These are phyloP conservation scores for Hamamelis virginiana DNA, from an alignment of 164 flowering plant species.

Conservation along the genomic window DNA sequence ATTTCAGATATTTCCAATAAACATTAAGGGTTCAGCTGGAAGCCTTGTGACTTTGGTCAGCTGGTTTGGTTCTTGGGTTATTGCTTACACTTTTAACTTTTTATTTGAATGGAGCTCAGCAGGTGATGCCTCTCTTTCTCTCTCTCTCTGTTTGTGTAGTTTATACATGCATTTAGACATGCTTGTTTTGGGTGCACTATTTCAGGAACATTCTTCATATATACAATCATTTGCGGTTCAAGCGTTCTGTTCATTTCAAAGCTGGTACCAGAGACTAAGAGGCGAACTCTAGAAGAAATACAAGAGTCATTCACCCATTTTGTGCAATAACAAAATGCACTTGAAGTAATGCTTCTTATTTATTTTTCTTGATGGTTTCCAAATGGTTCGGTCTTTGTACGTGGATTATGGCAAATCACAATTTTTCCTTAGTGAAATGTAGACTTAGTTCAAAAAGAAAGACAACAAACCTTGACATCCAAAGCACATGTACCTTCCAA, in stretches of 20 bases:
- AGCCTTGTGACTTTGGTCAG: conserved; percentile 39
- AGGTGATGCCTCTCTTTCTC: background rate
- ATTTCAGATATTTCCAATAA: conserved; percentile 49
- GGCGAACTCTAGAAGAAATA: conserved; percentile 22
- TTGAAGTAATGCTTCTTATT: too few relatives aligned
- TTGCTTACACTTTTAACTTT: conserved; percentile 40
- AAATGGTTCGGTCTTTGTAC: too few relatives aligned
- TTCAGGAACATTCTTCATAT: conserved; percentile 20
- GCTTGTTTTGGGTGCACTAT: background rate
- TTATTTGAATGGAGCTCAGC: conserved; percentile 30
- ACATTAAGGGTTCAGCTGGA: conserved; percentile 48
- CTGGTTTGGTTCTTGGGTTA: conserved; percentile 46
- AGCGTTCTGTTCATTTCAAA: conserved; percentile 6
- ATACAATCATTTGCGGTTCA: background rate
- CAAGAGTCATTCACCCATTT: conserved; percentile 15
- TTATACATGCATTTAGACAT: background rate
- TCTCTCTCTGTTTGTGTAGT: background rate
- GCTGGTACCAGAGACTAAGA: conserved; percentile 26
- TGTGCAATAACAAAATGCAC: too few relatives aligned
- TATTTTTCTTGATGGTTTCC: too few relatives aligned
- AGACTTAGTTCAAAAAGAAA: too few relatives aligned
- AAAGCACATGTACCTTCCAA: too few relatives aligned
- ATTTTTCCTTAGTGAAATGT: too few relatives aligned
- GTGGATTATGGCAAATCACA: too few relatives aligned
- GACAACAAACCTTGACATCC: too few relatives aligned